phyloP scores from a whole-genome alignment of 805 yeast genomes.

The Saturnispora galanensis region DNA sequence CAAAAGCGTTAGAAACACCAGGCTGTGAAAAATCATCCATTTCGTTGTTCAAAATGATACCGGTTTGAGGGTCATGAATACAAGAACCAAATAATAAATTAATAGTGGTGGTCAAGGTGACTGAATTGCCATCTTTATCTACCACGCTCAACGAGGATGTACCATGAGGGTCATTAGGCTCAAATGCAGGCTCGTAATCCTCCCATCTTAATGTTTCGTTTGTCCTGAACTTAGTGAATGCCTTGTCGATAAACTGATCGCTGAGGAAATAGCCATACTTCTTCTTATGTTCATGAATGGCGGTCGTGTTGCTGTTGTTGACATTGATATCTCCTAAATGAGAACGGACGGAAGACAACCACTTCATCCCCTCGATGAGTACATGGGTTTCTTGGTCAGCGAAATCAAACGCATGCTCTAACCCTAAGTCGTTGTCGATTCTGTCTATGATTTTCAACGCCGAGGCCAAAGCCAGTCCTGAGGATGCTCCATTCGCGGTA shows the following conservation, averaged over 20 bases:
- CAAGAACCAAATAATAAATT: slow-evolving; percentile 76
- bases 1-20: slow-evolving; percentile 60
- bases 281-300: slow-evolving; percentile 22
- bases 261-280: slow-evolving; percentile 38
- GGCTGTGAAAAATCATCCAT: slow-evolving; percentile 93
- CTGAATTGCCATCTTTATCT: slow-evolving; percentile 68
- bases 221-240: slow-evolving; percentile 43
- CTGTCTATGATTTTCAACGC: slow-evolving; percentile 50
- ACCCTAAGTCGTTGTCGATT: slow-evolving; percentile 12
- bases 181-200: slow-evolving; percentile 72
- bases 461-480: slow-evolving; percentile 73
- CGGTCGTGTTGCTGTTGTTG: slow-evolving; percentile 19
- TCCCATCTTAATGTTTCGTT: slow-evolving; percentile 54
- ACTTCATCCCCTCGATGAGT: slow-evolving; percentile 80
- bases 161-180: slow-evolving; percentile 74
- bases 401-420: slow-evolving; percentile 27
- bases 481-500: slow-evolving; percentile 63
- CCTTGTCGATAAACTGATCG: slow-evolving; percentile 47
- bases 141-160: slow-evolving; percentile 81
- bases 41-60: slow-evolving; percentile 75
- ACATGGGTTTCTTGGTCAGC: slow-evolving; percentile 47
- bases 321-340: slow-evolving; percentile 60
- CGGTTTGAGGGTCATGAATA: slow-evolving; percentile 74
- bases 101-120: slow-evolving; percentile 80
- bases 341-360: slow-evolving; percentile 85